Evolutionary conservation across 257 asterid genomes (phyloP), one percentile per base, ranked within the genome.

Genomic region (Anisodus acutangulus): DNA sequence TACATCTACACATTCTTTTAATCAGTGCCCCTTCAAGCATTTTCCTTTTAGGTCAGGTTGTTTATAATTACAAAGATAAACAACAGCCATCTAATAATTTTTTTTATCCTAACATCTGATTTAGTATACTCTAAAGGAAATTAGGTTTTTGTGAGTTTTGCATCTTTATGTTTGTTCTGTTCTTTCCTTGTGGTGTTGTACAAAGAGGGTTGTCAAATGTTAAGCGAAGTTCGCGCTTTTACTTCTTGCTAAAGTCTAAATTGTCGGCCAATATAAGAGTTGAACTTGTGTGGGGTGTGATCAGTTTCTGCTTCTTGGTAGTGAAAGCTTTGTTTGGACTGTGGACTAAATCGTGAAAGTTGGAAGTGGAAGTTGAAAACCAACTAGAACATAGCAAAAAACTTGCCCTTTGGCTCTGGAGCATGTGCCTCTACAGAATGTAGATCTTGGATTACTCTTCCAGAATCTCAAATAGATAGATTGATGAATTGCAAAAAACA

Each of bases 131-230:
- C 78, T 68, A 51, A 15, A 68, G 22, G 78, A 68, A 68, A 68
- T 3, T 15, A 37, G 4, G 26, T 7, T 39, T 68, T 68, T 15
- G 76, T 37, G 78, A 68, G 10, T 6, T 15, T 68, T 68, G 53
- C 47, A 68, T 68, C 53, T 68, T 68, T 68, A 7, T 68, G 76
- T 37, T 15, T 15, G 31, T 69, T 69, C 78, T 69, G 78, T 41
- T 69, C 22, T 69, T 69, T 69, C 31, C 16, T 39, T 69, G 53
- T 69, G 54, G 78, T 69, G 54, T 11, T 69, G 78, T 69, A 69
- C 2, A 19, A 66, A 41, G 35, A 69, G 78, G 78, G 31, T 69
- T 41, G 15, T 41, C 78, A 69, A 41, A 41, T 4, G 54, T 41
- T 69, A 2, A 69, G 54, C 16, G 54, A 8, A 41, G 54, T 69